Percentiles rank a stretch among this genome's conserved stretches.
Conservation (phyloP, 2,329 filamentous ascomycete species). For the Penicillium sp. region DNA sequence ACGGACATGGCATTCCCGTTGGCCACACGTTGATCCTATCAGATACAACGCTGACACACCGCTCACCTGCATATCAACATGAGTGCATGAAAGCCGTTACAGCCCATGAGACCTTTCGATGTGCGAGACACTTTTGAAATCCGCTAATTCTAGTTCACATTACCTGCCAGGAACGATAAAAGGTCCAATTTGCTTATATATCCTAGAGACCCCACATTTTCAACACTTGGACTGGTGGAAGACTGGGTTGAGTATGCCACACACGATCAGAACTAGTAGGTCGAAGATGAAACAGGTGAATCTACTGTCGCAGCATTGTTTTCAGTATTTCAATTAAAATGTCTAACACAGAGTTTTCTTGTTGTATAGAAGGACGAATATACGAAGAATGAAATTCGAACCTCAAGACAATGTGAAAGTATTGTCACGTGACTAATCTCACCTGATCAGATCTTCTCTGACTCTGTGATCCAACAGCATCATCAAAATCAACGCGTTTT, state of each 20-base stretch:
- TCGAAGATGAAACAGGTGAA: too few relatives aligned
- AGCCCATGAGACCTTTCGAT: neutral
- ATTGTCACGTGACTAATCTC: slow-evolving; percentile 9
- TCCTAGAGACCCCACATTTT: neutral
- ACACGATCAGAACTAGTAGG: neutral
- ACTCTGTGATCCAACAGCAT: slow-evolving; percentile 21
- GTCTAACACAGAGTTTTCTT: too few relatives aligned
- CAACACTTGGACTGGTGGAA: neutral
- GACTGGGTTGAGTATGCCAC: neutral
- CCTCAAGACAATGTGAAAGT: neutral
- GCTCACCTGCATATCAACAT: neutral
- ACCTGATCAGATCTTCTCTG: slow-evolving; percentile 22
- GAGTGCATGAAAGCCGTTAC: neutral
- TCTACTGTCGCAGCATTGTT: neutral
- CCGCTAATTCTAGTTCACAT: too few relatives aligned
- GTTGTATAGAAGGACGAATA: neutral
- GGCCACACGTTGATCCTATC: neutral
- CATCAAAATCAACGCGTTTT: slow-evolving; percentile 11
- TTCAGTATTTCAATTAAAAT: neutral
- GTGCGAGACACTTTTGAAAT: too few relatives aligned
- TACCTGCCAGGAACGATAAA: neutral
- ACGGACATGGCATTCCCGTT: too few relatives aligned
- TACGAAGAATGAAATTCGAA: neutral
- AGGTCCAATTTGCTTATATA: neutral
- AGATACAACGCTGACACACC: neutral